Conservation (phyloP, 208 protist genomes). For the Wallacemonas collosoma region DNA sequence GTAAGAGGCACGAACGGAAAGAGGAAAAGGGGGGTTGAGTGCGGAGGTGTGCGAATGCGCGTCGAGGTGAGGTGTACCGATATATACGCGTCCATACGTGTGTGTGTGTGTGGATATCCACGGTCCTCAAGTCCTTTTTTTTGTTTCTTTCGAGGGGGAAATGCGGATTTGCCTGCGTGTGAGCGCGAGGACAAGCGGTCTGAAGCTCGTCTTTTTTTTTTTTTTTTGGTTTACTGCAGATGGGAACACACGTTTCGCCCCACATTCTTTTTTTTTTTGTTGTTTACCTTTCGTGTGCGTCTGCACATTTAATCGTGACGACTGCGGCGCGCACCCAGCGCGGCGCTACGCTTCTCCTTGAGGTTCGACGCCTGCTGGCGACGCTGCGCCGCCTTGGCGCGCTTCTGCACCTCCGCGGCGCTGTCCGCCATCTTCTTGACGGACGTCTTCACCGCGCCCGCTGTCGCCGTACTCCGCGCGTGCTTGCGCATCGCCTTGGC, state of each 20-base stretch:
- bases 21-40: not conserved
- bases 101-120: no score
- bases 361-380: conserved; percentile 41
- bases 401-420: conserved; percentile 24
- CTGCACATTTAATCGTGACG: not conserved
- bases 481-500: conserved; percentile 12
- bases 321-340: conserved; percentile 24
- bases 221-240: conserved; percentile 6
- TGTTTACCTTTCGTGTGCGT: conserved; percentile 7
- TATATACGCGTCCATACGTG: no score
- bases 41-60: not conserved
- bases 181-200: no score
- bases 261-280: not conserved
- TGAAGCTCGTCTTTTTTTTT: not conserved
- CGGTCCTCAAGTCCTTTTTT: not conserved
- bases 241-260: no score
- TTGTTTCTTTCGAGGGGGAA: not conserved
- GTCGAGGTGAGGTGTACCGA: not conserved
- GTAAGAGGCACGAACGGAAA: not conserved
- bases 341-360: conserved; percentile 30
- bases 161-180: no score
- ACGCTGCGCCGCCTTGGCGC: conserved; percentile 28
- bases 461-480: not conserved
- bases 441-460: conserved; percentile 23
- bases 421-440: conserved; percentile 51